Conservation (phyloP, 1,284 basidiomycete genomes). For the Grifola frondosa region DNA sequence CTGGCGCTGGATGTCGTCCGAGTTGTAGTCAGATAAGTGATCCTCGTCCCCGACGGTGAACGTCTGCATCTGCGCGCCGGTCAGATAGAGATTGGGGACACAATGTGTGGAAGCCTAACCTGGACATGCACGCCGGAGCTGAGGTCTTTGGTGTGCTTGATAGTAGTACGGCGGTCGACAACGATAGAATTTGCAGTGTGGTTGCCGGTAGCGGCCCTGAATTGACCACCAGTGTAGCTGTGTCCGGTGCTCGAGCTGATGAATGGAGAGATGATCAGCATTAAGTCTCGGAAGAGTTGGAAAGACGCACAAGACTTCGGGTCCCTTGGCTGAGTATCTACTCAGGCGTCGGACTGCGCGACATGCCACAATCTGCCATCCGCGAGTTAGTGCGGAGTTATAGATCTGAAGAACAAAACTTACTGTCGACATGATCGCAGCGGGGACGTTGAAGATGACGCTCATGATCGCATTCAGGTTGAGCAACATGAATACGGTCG, state of each 20-base stretch:
- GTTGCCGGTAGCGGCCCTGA: slow-evolving; percentile 13
- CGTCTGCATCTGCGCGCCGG: slow-evolving; percentile 27
- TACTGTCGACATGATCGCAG: slow-evolving; percentile 33
- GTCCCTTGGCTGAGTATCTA: slow-evolving; percentile 51
- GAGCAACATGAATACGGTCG: slow-evolving; percentile 34
- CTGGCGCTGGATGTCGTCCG: slow-evolving; percentile 48
- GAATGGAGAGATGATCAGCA: slow-evolving; percentile 29
- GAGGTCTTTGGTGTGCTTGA: slow-evolving; percentile 31
- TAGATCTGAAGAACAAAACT: slow-evolving; percentile 5
- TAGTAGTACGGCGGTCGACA: slow-evolving; percentile 20
- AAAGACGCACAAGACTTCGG: slow-evolving; percentile 55
- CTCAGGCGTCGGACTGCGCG: slow-evolving; percentile 67
- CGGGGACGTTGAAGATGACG: slow-evolving; percentile 35
- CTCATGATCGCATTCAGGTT: slow-evolving; percentile 35
- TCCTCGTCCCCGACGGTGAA: slow-evolving; percentile 30
- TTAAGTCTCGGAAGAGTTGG: slow-evolving; percentile 9
- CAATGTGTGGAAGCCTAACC: slow-evolving; percentile 31
- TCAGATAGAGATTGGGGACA: background rate
- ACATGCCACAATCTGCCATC: no score
- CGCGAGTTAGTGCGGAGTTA: no score
- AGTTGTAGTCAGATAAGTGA: slow-evolving; percentile 17
- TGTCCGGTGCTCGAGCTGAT: slow-evolving; percentile 33
- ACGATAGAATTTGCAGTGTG: slow-evolving; percentile 3
- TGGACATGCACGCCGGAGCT: slow-evolving; percentile 50
- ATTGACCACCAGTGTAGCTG: slow-evolving; percentile 18